A percentile compares a stretch with the other conserved stretches of the same genome.
Evolutionary conservation across 2,329 filamentous ascomycete species (phyloP).

Genomic region (Cytospora leucostoma): DNA sequence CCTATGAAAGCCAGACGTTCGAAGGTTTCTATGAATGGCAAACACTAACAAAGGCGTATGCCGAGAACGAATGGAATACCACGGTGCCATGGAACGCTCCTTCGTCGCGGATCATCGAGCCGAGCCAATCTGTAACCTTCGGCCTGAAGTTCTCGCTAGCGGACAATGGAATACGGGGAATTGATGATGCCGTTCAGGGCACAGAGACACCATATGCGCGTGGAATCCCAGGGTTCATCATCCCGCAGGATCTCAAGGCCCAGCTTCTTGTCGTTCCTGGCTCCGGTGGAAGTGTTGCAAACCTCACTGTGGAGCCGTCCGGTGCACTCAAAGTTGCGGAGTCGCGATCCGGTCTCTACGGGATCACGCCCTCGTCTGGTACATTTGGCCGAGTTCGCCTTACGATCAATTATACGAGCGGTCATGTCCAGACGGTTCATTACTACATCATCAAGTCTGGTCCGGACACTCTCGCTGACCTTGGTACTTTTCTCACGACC

Average conservation of each 20-base stretch:
- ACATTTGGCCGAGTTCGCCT: constrained; percentile 54
- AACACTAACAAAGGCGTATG: constrained; percentile 54
- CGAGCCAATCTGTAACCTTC: constrained; percentile 48
- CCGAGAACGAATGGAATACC: constrained; percentile 56
- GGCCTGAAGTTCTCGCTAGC: constrained; percentile 55
- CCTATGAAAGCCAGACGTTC: constrained; percentile 56
- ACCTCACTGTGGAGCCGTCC: constrained; percentile 42
- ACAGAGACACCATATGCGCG: constrained; percentile 51
- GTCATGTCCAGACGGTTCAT: constrained; percentile 54
- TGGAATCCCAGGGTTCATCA: constrained; percentile 56
- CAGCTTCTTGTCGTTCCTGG: constrained; percentile 48
- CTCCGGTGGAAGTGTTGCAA: constrained; percentile 41
- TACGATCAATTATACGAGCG: constrained; percentile 50
- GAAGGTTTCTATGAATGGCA: constrained; percentile 65
- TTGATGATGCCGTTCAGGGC: constrained; percentile 48
- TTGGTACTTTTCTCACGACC: constrained; percentile 57
- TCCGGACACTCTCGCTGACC: constrained; percentile 45
- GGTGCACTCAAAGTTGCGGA: constrained; percentile 41
- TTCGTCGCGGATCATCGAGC: constrained; percentile 46
- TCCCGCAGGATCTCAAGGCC: constrained; percentile 49
- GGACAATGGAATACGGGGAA: constrained; percentile 44
- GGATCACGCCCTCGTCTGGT: constrained; percentile 43
- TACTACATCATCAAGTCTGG: constrained; percentile 56
- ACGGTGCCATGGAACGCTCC: constrained; percentile 57
- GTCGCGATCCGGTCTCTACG: constrained; percentile 40